Percentiles rank a stretch among this genome's conserved stretches.
Evolutionary conservation across 306 rosid species (phyloP).

Genomic region (Castanea mollissima): DNA sequence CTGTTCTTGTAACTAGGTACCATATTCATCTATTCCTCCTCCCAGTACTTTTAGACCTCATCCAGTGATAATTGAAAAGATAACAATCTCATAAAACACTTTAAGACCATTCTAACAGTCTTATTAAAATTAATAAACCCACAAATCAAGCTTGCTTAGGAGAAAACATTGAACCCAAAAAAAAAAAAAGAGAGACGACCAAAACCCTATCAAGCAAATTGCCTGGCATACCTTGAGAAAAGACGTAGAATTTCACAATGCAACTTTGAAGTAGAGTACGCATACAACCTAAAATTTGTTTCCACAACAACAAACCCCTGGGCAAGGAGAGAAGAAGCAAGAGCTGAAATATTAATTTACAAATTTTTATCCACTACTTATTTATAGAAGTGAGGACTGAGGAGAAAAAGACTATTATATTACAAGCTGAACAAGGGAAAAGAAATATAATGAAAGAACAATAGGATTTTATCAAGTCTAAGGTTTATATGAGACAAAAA

Average conservation of each 20-base stretch:
- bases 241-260: slow-evolving; percentile 93
- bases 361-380: not conserved
- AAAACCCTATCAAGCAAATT: not conserved
- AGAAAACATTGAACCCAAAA: too few relatives aligned
- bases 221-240: slow-evolving; percentile 61
- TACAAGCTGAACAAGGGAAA: not conserved
- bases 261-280: slow-evolving; percentile 85
- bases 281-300: slow-evolving; percentile 87
- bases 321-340: not conserved
- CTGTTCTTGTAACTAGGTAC: too few relatives aligned
- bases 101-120: too few relatives aligned
- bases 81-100: too few relatives aligned
- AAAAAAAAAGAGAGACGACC: too few relatives aligned
- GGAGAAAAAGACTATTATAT: not conserved
- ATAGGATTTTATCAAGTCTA: not conserved
- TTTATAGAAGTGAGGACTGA: slow-evolving; percentile 3
- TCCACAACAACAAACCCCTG: slow-evolving; percentile 96
- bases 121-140: too few relatives aligned
- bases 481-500: not conserved
- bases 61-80: too few relatives aligned
- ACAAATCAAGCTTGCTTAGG: too few relatives aligned
- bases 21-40: too few relatives aligned
- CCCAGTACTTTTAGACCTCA: too few relatives aligned
- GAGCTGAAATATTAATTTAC: not conserved
- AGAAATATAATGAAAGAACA: not conserved